A percentile compares a stretch with the other conserved stretches of the same genome.
Evolutionary conservation across 2,329 filamentous ascomycete genomes (phyloP).

Genomic region (Aspergillus luchuensis): DNA sequence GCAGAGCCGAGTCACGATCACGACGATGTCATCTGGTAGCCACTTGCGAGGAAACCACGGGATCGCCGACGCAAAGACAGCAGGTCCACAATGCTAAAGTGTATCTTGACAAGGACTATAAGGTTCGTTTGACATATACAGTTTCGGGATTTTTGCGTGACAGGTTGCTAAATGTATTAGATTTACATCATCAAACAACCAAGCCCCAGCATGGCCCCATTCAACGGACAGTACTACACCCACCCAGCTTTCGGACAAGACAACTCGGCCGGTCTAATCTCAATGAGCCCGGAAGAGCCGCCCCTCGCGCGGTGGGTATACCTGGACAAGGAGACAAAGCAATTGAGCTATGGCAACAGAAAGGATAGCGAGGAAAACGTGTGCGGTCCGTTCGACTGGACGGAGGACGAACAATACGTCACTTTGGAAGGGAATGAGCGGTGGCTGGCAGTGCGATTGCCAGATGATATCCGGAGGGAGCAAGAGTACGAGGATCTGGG

Average conservation of each 20-base stretch:
- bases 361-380: slow-evolving; percentile 1
- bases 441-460: slow-evolving; percentile 8
- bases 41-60: background rate
- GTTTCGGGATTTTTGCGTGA: background rate
- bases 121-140: background rate
- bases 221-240: slow-evolving; percentile 1
- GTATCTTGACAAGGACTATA: background rate
- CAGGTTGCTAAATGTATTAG: background rate
- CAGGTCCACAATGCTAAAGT: background rate
- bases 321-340: background rate
- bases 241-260: background rate
- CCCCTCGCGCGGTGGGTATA: slow-evolving; percentile 6
- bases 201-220: background rate
- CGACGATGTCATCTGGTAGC: background rate
- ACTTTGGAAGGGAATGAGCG: background rate
- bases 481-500: background rate
- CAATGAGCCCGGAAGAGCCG: background rate
- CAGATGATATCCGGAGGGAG: background rate
- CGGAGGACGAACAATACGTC: background rate
- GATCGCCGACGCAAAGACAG: background rate
- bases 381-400: slow-evolving; percentile 3
- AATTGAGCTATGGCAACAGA: background rate
- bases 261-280: background rate
- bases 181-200: slow-evolving; percentile 1
- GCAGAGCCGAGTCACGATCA: background rate